phyloP scores from a whole-genome alignment of 1,284 basidiomycete genomes.

The Tetrapyrgos nigripes region DNA sequence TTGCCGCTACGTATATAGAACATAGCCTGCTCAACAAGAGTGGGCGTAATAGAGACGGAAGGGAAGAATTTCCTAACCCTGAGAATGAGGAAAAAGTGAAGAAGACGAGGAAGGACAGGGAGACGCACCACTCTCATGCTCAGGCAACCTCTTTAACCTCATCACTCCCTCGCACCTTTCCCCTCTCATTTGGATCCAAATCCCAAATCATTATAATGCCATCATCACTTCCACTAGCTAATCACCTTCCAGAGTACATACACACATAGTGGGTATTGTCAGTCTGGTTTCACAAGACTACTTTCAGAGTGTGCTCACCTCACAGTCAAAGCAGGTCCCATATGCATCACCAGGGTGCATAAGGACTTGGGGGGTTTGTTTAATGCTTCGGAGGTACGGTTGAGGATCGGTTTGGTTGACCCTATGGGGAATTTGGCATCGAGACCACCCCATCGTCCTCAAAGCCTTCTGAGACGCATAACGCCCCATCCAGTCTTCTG shows the following conservation, averaged over 20 bases:
- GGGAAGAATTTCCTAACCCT: too few relatives aligned
- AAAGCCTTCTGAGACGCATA: too few relatives aligned
- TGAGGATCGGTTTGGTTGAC: conserved; percentile 93
- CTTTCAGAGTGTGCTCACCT: conserved; percentile 97
- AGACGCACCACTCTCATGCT: conserved; percentile 89
- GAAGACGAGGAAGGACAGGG: too few relatives aligned
- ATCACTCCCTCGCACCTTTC: conserved; percentile 90
- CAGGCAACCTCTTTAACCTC: conserved; percentile 92
- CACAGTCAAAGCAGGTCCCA: conserved; percentile 91
- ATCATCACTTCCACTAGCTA: conserved; percentile 97
- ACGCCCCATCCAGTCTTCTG: too few relatives aligned
- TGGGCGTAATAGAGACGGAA: too few relatives aligned
- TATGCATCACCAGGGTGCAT: conserved; percentile 93
- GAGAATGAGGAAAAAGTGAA: too few relatives aligned
- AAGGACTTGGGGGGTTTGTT: conserved; percentile 86
- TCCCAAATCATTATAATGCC: conserved; percentile 97
- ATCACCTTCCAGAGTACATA: conserved; percentile 91
- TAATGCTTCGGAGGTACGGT: conserved; percentile 70
- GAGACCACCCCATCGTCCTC: too few relatives aligned
- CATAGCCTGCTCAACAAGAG: too few relatives aligned
- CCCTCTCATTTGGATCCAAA: conserved; percentile 84
- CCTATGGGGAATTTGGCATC: conserved; percentile 97
- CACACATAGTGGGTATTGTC: too few relatives aligned
- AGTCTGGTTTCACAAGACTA: too few relatives aligned
- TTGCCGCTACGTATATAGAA: too few relatives aligned